phyloP scores from a whole-genome alignment of 2,329 filamentous ascomycete genomes.

The Claviceps sp. region DNA sequence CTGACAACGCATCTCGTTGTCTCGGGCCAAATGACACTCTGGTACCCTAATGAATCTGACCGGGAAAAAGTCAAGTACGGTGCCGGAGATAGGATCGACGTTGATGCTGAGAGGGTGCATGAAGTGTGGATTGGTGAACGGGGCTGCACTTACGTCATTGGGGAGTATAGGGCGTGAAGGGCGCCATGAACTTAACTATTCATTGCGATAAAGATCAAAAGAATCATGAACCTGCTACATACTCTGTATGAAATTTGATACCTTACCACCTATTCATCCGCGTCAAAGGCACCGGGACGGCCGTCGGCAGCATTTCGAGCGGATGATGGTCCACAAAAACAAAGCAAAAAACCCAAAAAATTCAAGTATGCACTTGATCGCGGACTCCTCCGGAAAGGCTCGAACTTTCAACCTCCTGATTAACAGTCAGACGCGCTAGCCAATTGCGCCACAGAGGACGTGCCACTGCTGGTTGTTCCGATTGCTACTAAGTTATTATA shows the following conservation, averaged over 20 bases:
- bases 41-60: slow-evolving; percentile 46
- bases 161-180: slow-evolving; percentile 28
- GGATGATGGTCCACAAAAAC: background rate
- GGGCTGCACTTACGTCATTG: slow-evolving; percentile 57
- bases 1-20: slow-evolving; percentile 59
- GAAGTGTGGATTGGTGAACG: slow-evolving; percentile 56
- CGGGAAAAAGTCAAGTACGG: slow-evolving; percentile 45
- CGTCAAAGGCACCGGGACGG: no score
- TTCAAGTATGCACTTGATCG: rapidly evolving
- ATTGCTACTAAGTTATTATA: no score
- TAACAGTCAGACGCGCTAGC: slow-evolving; percentile 50
- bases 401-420: slow-evolving; percentile 15
- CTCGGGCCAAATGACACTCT: slow-evolving; percentile 50
- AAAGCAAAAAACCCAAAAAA: background rate
- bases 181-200: no score
- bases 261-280: no score
- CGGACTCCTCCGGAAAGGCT: background rate
- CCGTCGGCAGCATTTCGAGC: no score
- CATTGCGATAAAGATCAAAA: background rate
- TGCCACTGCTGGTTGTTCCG: background rate
- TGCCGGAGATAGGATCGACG: slow-evolving; percentile 49
- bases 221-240: background rate
- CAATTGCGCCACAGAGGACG: slow-evolving; percentile 32
- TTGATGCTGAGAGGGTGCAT: slow-evolving; percentile 49
- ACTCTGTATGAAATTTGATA: background rate